phyloP scores from a whole-genome alignment of 352 stramenopile genomes.

The Thalassiosira livingstoniorum region DNA sequence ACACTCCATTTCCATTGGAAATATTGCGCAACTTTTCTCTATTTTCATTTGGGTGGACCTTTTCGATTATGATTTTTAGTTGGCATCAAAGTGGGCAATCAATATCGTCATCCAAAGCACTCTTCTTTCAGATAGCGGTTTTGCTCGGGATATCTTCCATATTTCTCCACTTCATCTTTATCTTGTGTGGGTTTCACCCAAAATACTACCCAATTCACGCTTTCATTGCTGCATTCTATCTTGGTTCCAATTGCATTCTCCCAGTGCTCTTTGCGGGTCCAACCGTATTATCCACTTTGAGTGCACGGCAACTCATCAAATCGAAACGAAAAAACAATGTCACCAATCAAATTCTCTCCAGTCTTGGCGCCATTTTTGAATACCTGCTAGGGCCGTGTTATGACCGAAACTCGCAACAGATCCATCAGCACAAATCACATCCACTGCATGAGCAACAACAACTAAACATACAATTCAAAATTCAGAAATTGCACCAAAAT shows the following conservation, averaged over 20 bases:
- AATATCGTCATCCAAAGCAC: slow-evolving; percentile 6
- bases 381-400: slow-evolving; percentile 33
- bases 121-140: background rate
- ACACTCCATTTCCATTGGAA: slow-evolving; percentile 27
- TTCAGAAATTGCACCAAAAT: slow-evolving; percentile 40
- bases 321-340: slow-evolving; percentile 4
- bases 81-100: background rate
- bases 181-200: slow-evolving; percentile 43
- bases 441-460: background rate
- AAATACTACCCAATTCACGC: slow-evolving; percentile 34
- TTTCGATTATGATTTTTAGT: background rate
- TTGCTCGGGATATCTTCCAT: slow-evolving; percentile 12
- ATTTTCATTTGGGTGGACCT: slow-evolving; percentile 19
- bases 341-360: background rate
- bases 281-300: slow-evolving; percentile 1
- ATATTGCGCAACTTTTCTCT: slow-evolving; percentile 24
- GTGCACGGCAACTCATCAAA: background rate
- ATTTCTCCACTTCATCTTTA: slow-evolving; percentile 35
- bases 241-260: slow-evolving; percentile 31
- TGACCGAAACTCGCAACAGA: slow-evolving; percentile 2
- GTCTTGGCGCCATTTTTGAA: background rate
- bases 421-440: background rate
- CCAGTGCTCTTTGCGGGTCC: slow-evolving; percentile 14
- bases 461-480: background rate
- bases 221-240: slow-evolving; percentile 31